A percentile compares a stretch with the other conserved stretches of the same genome.
phyloP scores from a whole-genome alignment of 768 basidiomycete species.

The Piloderma croceum region DNA sequence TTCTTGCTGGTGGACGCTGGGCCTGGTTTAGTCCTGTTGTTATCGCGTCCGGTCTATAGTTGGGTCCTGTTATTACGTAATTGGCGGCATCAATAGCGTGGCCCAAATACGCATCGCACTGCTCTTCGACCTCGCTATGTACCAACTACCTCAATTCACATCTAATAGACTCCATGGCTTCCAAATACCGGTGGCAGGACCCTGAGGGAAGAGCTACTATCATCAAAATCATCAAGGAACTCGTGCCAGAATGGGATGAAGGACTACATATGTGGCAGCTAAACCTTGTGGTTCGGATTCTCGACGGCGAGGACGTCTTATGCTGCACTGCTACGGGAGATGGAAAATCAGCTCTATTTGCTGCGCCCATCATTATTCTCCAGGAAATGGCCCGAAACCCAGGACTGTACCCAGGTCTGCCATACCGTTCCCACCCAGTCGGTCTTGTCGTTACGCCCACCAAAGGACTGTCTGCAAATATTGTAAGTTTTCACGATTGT shows the following conservation, averaged over 20 bases:
- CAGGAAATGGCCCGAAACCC: constrained; percentile 1
- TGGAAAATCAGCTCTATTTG: constrained; percentile 5
- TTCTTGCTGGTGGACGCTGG: constrained; percentile 36
- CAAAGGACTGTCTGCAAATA: constrained; percentile 19
- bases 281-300: constrained; percentile 1
- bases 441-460: constrained; percentile 20
- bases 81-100: neutral
- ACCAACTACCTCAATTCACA: no score
- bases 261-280: constrained; percentile 1
- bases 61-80: neutral
- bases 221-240: neutral
- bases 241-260: constrained; percentile 2
- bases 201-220: neutral
- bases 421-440: constrained; percentile 5
- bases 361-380: constrained; percentile 3
- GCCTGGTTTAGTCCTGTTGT: neutral
- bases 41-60: neutral
- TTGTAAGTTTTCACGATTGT: constrained; percentile 8
- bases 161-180: no score
- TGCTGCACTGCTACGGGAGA: constrained; percentile 4
- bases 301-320: constrained; percentile 6
- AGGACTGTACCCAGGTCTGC: constrained; percentile 2
- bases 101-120: neutral
- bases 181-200: neutral
- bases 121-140: no score